phyloP scores from a whole-genome alignment of 257 asterid genomes.

The Buddleja alternifolia region DNA sequence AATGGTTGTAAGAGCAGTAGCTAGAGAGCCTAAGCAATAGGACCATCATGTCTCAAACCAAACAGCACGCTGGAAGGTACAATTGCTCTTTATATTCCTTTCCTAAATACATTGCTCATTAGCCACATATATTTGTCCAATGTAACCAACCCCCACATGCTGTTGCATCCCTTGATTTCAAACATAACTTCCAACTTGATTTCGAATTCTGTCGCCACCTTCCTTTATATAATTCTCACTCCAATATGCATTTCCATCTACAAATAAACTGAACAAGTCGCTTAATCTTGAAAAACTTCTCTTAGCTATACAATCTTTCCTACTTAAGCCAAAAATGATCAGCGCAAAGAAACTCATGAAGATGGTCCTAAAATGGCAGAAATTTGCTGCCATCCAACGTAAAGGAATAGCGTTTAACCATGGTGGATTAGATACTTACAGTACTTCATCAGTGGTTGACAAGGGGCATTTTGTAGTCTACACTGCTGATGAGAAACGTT shows the following conservation, averaged over 20 bases:
- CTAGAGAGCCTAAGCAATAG: too few species aligned
- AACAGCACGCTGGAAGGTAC: neutral
- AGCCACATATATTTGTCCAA: neutral
- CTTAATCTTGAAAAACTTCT: neutral
- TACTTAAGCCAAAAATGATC: conserved; percentile 16
- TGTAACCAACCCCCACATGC: neutral
- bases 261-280: neutral
- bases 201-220: neutral
- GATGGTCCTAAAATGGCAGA: conserved; percentile 35
- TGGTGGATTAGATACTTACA: neutral
- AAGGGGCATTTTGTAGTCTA: conserved; percentile 31
- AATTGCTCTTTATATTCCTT: neutral
- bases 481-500: neutral
- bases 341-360: conserved; percentile 18
- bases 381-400: conserved; percentile 12
- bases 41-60: conserved; percentile 16
- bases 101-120: neutral
- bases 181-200: neutral
- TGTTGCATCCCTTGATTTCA: conserved; percentile 8
- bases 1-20: too few species aligned
- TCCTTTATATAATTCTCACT: neutral
- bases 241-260: neutral
- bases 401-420: conserved; percentile 15
- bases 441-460: neutral
- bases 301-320: neutral